phyloP scores from a whole-genome alignment of 225 moss, liverwort and hornwort species.

The Pseudoscleropodium purum region DNA sequence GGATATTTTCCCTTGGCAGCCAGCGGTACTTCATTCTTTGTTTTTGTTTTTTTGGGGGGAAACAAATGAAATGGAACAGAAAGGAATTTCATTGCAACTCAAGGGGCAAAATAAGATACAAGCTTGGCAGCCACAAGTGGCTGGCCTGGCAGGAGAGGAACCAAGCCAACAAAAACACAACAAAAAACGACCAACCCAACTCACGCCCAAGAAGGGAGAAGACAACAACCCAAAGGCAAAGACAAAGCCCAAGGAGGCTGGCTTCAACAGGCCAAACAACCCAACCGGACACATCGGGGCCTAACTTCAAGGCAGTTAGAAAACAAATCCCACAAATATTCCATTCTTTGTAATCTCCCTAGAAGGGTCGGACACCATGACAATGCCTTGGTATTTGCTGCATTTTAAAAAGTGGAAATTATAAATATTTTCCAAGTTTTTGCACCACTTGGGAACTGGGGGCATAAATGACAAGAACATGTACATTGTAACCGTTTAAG shows the following conservation, averaged over 20 bases:
- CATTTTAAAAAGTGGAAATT: neutral
- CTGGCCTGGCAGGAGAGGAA: neutral
- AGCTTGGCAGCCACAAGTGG: too few relatives aligned
- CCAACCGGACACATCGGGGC: rapidly evolving
- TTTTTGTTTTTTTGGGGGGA: neutral
- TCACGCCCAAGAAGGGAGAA: too few relatives aligned
- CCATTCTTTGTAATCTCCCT: neutral
- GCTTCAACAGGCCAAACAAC: neutral
- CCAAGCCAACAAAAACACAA: neutral
- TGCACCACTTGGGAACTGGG: neutral
- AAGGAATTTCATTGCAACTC: neutral
- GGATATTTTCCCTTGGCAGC: neutral
- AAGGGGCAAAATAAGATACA: neutral
- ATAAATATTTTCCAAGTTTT: neutral
- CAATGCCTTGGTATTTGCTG: neutral
- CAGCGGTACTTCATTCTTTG: neutral
- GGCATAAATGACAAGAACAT: neutral
- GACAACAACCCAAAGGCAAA: neutral
- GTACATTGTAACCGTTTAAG: neutral
- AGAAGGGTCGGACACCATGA: neutral
- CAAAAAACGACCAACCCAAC: neutral
- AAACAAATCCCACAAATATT: neutral
- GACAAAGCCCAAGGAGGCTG: too few relatives aligned
- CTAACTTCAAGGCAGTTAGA: neutral
- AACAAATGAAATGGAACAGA: neutral